Evolutionary conservation across 257 asterid genomes (phyloP).

Genomic region (Euphrasia confusa): DNA sequence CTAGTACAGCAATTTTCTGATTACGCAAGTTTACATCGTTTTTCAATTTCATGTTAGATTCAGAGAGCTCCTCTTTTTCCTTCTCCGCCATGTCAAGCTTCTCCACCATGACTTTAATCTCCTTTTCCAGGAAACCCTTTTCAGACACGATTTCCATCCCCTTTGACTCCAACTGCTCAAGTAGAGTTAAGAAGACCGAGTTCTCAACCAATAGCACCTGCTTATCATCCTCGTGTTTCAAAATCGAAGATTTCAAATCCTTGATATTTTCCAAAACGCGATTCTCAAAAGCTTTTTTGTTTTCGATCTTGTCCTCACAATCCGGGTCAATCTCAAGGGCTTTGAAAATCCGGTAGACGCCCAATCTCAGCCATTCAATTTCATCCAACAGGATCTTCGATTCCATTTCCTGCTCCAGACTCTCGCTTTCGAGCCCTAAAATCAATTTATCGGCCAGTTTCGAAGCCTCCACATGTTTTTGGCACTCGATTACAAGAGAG

Average conservation of each 20-base stretch:
- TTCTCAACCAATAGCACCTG: constrained; percentile 68
- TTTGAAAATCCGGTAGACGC: constrained; percentile 64
- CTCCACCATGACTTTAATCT: constrained; percentile 39
- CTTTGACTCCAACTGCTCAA: constrained; percentile 66
- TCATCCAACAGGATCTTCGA: constrained; percentile 71
- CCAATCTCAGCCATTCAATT: constrained; percentile 62
- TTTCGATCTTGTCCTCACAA: constrained; percentile 43
- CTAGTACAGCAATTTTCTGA: constrained; percentile 35
- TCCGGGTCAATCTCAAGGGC: constrained; percentile 39
- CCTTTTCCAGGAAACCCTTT: constrained; percentile 47
- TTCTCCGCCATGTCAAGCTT: constrained; percentile 40
- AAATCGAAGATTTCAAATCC: constrained; percentile 48
- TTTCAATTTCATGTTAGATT: constrained; percentile 44
- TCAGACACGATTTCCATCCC: constrained; percentile 50
- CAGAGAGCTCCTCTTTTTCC: constrained; percentile 46
- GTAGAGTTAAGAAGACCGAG: constrained; percentile 60
- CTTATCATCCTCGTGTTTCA: constrained; percentile 52
- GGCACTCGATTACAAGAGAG: constrained; percentile 65
- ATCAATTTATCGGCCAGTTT: constrained; percentile 78
- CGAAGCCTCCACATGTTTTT: constrained; percentile 85
- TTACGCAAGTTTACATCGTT: constrained; percentile 36
- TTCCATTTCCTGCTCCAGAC: constrained; percentile 91
- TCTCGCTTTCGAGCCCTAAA: constrained; percentile 75
- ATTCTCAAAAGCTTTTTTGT: constrained; percentile 46
- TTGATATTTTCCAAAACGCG: constrained; percentile 49